phyloP scores from a whole-genome alignment of 1,139 yeast genomes.

The Yamadazyma diddensiae region DNA sequence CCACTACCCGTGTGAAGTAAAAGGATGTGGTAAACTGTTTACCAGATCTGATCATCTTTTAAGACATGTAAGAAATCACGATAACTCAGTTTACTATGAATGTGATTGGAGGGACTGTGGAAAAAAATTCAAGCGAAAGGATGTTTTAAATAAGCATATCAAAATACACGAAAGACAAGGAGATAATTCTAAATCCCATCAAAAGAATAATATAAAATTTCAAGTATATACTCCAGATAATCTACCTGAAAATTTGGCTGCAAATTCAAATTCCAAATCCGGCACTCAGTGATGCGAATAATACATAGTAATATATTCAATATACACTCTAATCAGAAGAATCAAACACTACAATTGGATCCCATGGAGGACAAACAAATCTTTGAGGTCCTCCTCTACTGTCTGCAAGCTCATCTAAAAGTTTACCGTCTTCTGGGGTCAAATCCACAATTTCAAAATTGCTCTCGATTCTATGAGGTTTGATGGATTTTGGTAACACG shows the following conservation, averaged over 20 bases:
- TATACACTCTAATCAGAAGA: conserved; percentile 9
- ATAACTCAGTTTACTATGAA: conserved; percentile 25
- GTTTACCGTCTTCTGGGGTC: conserved; percentile 51
- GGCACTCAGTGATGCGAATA: no score
- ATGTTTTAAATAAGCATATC: conserved; percentile 32
- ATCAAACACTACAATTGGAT: conserved; percentile 20
- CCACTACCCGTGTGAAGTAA: conserved; percentile 13
- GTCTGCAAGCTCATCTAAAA: conserved; percentile 41
- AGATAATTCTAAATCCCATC: no score
- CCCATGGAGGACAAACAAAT: conserved; percentile 43
- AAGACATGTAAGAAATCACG: conserved; percentile 36
- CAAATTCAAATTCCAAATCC: not conserved
- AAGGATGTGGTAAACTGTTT: conserved; percentile 30
- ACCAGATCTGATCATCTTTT: conserved; percentile 36
- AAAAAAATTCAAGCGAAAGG: conserved; percentile 33
- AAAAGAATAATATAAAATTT: no score
- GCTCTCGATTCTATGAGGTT: conserved; percentile 53
- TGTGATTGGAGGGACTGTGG: conserved; percentile 29
- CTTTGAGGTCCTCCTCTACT: conserved; percentile 48
- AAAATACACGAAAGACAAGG: conserved; percentile 22
- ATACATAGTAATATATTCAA: not conserved
- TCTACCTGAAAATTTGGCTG: conserved; percentile 1
- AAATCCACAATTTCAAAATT: conserved; percentile 55
- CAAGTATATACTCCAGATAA: conserved; percentile 1
- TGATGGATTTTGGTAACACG: conserved; percentile 72